A percentile compares a stretch with the other conserved stretches of the same genome.
Conservation (phyloP, 2,329 filamentous ascomycete genomes). For the Curvularia sp. region DNA sequence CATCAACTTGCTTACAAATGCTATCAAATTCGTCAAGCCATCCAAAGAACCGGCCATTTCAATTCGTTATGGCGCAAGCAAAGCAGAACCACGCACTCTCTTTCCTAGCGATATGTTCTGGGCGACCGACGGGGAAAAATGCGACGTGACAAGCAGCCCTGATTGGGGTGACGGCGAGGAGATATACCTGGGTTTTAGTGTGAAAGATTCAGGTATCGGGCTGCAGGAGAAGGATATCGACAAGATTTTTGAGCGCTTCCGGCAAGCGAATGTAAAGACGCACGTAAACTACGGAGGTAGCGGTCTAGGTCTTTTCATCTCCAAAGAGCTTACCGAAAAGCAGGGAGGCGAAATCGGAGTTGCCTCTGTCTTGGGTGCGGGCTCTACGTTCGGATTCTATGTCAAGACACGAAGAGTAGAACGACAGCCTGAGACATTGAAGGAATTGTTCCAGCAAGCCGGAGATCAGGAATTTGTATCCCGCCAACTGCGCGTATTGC, state of each 20-base stretch:
- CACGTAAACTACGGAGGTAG: slow-evolving; percentile 55
- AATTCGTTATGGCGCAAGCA: slow-evolving; percentile 49
- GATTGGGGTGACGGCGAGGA: slow-evolving; percentile 51
- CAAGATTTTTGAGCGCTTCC: slow-evolving; percentile 49
- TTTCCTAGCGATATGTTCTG: slow-evolving; percentile 43
- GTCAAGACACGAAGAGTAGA: slow-evolving; percentile 46
- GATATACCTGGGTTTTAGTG: slow-evolving; percentile 50
- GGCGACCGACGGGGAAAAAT: slow-evolving; percentile 35
- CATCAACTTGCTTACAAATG: slow-evolving; percentile 73
- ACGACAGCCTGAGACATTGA: slow-evolving; percentile 13
- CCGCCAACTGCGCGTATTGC: slow-evolving; percentile 37
- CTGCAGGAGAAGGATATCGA: slow-evolving; percentile 51
- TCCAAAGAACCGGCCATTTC: slow-evolving; percentile 46
- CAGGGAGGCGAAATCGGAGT: slow-evolving; percentile 58
- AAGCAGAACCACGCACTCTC: slow-evolving; percentile 31
- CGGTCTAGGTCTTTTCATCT: slow-evolving; percentile 57
- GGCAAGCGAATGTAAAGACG: slow-evolving; percentile 47
- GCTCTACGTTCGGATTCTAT: slow-evolving; percentile 57
- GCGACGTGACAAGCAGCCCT: slow-evolving; percentile 33
- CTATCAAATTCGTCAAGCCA: slow-evolving; percentile 53
- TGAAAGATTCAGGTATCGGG: slow-evolving; percentile 54
- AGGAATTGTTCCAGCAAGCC: slow-evolving; percentile 14
- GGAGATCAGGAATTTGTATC: slow-evolving; percentile 6
- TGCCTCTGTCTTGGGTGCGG: slow-evolving; percentile 45
- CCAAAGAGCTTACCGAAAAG: slow-evolving; percentile 55